Evolutionary conservation across 352 stramenopile species (phyloP), one percentile per base, ranked within the genome.

Genomic region (Elongisporangium senticosum): DNA sequence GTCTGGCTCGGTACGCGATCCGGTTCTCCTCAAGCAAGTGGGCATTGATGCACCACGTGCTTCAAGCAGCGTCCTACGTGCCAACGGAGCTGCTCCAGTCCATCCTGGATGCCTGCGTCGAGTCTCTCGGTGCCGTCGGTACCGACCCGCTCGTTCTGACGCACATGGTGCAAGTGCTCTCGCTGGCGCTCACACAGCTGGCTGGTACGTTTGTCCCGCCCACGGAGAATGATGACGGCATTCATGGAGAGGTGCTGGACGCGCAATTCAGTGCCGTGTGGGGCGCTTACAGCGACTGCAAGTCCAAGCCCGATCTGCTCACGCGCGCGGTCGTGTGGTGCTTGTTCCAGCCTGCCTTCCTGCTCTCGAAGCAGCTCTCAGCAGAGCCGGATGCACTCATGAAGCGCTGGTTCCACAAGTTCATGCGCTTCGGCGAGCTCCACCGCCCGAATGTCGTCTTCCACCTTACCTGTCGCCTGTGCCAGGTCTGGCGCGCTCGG

Each of bases 361-460:
- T 92, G 20, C 49, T 86, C 7, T 53, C 57, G 6, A 8, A 40
- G 3, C 53, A 56, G 23, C 60, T 80, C 1, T 59, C 62, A 0
- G 58, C 58, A 3, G 49, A 33, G 13, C 52, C 58, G 5, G 24
- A 75, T 7, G 51, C 60, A 19, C 61, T 73, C 11, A 73, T 90
- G 53, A 89, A 87, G 59, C 66, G 62, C 26, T 92, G 80, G 82
- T 71, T 90, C 24, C 59, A 62, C 19, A 74, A 70, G 7, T 72
- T 89, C 50, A 56, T 82, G 39, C 43, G 50, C 23, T 90, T 89
- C 58, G 85, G 80, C 33, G 62, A 79, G 21, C 59, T 68, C 5
- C 65, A 90, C 43, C 71, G 85, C 5, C 85, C 85, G 3, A 92
- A 92, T 51, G 85, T 91, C 14, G 65, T 94, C 15, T 94, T 89